Base-by-base conservation (phyloP, 768 basidiomycete species). In the Pulveroboletus sp. region DNA sequence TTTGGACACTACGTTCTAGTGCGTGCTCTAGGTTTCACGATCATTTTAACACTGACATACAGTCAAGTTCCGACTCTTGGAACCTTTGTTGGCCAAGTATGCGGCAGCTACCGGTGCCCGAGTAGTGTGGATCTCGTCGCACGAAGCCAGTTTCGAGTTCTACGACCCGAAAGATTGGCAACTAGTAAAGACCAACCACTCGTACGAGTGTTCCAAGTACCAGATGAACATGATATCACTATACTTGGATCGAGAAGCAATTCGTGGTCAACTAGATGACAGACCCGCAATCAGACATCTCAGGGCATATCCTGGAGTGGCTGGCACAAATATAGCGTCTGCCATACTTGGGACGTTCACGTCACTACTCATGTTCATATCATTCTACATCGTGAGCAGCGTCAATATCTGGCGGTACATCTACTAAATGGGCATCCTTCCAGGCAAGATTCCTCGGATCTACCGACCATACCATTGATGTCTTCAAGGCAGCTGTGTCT, bases 1-100 rank as follows among this genome's bases (percentile, higher is more conserved):
- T 91, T 93, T 48, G 82, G 85, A 1, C 89, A 92, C 65, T 93
- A 85, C 61, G 76, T 76, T 24, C 68, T 93, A 56, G 90, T 92
- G 60, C 47, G 85, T 76, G 5, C 14, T 31, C 29, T 14, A 39
- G 31, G 24, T 23, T 11, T 30, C 20, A 19, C 27, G 27, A n/a
- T 39, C 16, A 32, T 31, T 30, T 38, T 34, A n/a, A 49, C 39
- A 20, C 46, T 53, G n/a, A 48, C 51, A n/a, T 38, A 35, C 30
- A 31, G 19, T 38, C 34, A 57, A 92, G 90, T 83, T 78, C 52
- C 83, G 86, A 30, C 70, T 75, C 14, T 68, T 92, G 22, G 71
- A 84, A 56, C 71, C 71, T 2, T 65, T 79, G 19, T 73, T 92
- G 13, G 54, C 69, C 13, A 74, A 74, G 23, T 74, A 77, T 19